Base-by-base conservation (phyloP, 176 grass and related monocot species). In the Cymbopogon citratus region DNA sequence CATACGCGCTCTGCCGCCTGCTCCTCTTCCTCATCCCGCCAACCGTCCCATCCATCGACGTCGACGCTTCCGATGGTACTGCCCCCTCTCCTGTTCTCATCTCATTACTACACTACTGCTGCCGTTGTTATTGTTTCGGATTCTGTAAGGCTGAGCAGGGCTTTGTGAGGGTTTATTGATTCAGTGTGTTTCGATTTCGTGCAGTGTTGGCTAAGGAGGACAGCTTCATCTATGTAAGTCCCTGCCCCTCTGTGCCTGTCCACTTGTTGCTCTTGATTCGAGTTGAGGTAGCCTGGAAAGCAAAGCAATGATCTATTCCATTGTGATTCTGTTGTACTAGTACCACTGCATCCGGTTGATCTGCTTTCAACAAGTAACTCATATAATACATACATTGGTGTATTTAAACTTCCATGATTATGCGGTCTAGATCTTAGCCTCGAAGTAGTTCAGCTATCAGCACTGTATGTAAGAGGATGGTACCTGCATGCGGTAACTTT, bases 41-140 rank as follows among this genome's bases (percentile, higher is more conserved):
- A 48, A 95, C 79, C 51, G 92, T 98, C 80, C 96, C 96, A 66
- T 95, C 92, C 60, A 98, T 98, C 82, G 96, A 98, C 14, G 96
- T 98, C 34, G 96, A 98, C 73, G 76, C 89, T 68, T 91, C 92
- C 63, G 96, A 98, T 3, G 96, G 96, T 95, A 54, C 59, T 36
- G 66, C 33, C 9, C 15, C 19, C 18, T 23, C 38, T 3, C 21
- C 19, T 4, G 0, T 0, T 3, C 4, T 3, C 6, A 13, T 25
- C 39, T 10, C 9, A 10, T 57, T 23, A n/a, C 6, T 57, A 23
- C 6, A n/a, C n/a, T n/a, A 9, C 19, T 23, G 5, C 7, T 6
- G 49, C 3, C 15, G 9, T 39, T 38, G 8, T 69, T 12, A 5
- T 39, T 1, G 35, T 19, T 34, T 60, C 4, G 9, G 7, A 12